Conservation (phyloP, 768 basidiomycete genomes). For the Fibroporia radiculosa region DNA sequence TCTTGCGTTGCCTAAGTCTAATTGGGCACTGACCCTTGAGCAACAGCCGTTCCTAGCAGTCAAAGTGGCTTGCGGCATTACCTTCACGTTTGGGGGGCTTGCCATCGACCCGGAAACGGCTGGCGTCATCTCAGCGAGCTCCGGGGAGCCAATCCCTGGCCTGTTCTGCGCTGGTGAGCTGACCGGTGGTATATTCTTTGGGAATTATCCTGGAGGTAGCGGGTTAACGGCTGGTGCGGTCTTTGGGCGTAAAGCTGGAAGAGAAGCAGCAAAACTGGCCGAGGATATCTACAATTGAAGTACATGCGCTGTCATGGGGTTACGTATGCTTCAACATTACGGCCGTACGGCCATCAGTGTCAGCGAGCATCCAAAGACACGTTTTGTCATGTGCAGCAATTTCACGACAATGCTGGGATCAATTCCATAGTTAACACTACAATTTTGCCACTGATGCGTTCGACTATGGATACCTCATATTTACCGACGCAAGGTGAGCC, state of each 20-base stretch:
- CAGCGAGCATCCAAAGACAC: too few relatives aligned
- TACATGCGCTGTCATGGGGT: too few relatives aligned
- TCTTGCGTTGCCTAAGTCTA: constrained; percentile 48
- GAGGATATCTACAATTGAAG: too few relatives aligned
- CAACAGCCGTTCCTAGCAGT: constrained; percentile 53
- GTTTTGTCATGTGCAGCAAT: too few relatives aligned
- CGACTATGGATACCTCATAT: too few relatives aligned
- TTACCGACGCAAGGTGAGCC: too few relatives aligned
- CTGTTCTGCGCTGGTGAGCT: constrained; percentile 65
- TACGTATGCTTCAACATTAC: too few relatives aligned
- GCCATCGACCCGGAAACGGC: constrained; percentile 49
- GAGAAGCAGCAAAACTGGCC: constrained; percentile 30
- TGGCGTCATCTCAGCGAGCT: constrained; percentile 38
- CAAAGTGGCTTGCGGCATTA: constrained; percentile 61
- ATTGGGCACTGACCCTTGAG: constrained; percentile 58
- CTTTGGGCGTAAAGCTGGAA: constrained; percentile 52
- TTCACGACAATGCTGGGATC: too few relatives aligned
- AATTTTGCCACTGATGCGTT: too few relatives aligned
- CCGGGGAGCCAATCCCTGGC: constrained; percentile 37
- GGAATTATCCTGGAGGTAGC: constrained; percentile 66
- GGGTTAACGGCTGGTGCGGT: constrained; percentile 60
- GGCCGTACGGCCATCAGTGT: too few relatives aligned
- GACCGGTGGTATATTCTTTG: constrained; percentile 55
- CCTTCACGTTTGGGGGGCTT: constrained; percentile 67
- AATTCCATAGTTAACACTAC: too few relatives aligned